Conservation (phyloP, 768 basidiomycete genomes). For the Lactarius sanguifluus region DNA sequence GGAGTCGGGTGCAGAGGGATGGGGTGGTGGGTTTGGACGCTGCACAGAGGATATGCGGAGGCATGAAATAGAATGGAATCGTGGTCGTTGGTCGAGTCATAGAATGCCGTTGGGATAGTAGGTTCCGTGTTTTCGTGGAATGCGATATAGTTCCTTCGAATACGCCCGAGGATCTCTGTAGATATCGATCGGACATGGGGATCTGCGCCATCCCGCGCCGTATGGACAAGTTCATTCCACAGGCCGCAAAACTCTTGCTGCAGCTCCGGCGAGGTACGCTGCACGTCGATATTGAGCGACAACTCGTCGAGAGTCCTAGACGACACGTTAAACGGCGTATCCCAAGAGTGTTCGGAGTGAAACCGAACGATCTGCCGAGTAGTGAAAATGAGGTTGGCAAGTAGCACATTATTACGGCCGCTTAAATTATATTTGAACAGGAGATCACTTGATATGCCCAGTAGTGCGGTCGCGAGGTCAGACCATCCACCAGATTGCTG, state of each 20-base stretch:
- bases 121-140: slow-evolving; percentile 5
- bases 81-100: background rate
- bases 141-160: background rate
- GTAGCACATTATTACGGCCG: slow-evolving; percentile 1
- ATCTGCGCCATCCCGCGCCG: background rate
- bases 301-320: slow-evolving; percentile 1
- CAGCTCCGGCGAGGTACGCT: slow-evolving; percentile 6
- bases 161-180: background rate
- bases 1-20: background rate
- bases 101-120: background rate
- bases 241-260: slow-evolving; percentile 11
- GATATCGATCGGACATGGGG: background rate
- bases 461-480: background rate
- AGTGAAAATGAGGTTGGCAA: slow-evolving; percentile 11
- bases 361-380: background rate
- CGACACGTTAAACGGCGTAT: background rate
- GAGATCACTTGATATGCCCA: slow-evolving; percentile 6
- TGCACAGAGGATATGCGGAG: slow-evolving; percentile 13
- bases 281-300: background rate
- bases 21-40: background rate
- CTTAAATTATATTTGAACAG: too few species aligned
- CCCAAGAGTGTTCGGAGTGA: background rate
- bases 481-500: slow-evolving; percentile 1
- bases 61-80: background rate
- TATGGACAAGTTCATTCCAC: slow-evolving; percentile 13